Conservation (phyloP, 257 asterid genomes). For the Lantana camara region DNA sequence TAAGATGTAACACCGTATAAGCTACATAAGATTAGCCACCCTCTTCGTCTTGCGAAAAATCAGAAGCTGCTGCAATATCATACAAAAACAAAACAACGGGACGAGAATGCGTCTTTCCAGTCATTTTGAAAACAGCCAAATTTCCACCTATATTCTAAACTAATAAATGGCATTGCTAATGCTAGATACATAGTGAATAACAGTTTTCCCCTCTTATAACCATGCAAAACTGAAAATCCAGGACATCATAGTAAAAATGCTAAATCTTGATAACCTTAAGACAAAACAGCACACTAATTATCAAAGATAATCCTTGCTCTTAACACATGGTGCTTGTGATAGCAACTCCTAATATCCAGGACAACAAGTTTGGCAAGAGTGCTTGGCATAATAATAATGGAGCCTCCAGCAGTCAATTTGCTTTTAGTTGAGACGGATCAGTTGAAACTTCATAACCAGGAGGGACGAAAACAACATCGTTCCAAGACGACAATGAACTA, state of each 20-base stretch:
- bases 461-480: constrained; percentile 87
- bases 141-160: background rate
- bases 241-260: background rate
- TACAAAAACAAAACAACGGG: too few relatives aligned
- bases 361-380: background rate
- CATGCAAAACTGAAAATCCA: background rate
- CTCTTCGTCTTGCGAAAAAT: too few relatives aligned
- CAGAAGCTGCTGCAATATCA: too few relatives aligned
- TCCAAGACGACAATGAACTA: constrained; percentile 60
- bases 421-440: constrained; percentile 34
- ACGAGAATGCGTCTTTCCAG: too few relatives aligned
- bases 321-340: background rate
- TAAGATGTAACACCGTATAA: too few relatives aligned
- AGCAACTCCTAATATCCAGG: background rate
- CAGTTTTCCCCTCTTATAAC: too few relatives aligned
- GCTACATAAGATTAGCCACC: too few relatives aligned
- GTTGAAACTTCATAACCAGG: constrained; percentile 87
- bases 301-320: too few relatives aligned
- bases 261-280: background rate
- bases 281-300: background rate
- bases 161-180: background rate
- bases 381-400: background rate
- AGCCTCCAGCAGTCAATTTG: background rate
- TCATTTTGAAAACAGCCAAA: background rate
- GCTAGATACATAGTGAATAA: too few relatives aligned